Percentiles rank a stretch among this genome's conserved stretches.
phyloP scores from a whole-genome alignment of 495 filamentous ascomycete species.

The Penicillium samsonianum region DNA sequence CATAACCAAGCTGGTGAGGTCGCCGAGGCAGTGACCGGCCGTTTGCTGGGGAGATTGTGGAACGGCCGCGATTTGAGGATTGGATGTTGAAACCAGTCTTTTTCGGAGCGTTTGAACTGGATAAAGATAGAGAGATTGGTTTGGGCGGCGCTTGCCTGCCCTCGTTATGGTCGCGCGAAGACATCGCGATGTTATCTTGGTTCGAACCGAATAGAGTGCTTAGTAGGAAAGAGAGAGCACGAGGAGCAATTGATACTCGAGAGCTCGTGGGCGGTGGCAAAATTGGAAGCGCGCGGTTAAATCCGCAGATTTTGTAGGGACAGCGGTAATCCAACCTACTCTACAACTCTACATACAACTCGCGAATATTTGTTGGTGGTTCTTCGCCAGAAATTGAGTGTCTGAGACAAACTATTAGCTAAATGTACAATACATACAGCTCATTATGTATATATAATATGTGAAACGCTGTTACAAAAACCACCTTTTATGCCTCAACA shows the following conservation, averaged over 20 bases:
- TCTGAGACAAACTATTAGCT: too few species aligned
- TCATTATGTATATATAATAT: not conserved
- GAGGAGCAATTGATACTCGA: slow-evolving; percentile 13
- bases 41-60: slow-evolving; percentile 19
- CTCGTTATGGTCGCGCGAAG: slow-evolving; percentile 20
- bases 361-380: not conserved
- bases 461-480: not conserved
- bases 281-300: slow-evolving; percentile 19
- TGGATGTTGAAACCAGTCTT: slow-evolving; percentile 41
- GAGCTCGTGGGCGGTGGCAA: slow-evolving; percentile 30
- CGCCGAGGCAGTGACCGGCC: slow-evolving; percentile 36
- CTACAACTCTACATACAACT: not conserved
- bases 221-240: not conserved
- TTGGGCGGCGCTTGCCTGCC: slow-evolving; percentile 16
- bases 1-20: slow-evolving; percentile 38
- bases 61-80: slow-evolving; percentile 25
- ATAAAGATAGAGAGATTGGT: slow-evolving; percentile 36
- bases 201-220: not conserved
- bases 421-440: not conserved
- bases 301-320: not conserved
- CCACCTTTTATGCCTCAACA: not conserved
- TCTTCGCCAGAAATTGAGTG: not conserved
- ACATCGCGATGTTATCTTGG: slow-evolving; percentile 18
- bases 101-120: slow-evolving; percentile 29
- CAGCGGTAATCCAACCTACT: not conserved